Evolutionary conservation across 1,284 basidiomycete species (phyloP).

Genomic region (Omphalotus olearius): DNA sequence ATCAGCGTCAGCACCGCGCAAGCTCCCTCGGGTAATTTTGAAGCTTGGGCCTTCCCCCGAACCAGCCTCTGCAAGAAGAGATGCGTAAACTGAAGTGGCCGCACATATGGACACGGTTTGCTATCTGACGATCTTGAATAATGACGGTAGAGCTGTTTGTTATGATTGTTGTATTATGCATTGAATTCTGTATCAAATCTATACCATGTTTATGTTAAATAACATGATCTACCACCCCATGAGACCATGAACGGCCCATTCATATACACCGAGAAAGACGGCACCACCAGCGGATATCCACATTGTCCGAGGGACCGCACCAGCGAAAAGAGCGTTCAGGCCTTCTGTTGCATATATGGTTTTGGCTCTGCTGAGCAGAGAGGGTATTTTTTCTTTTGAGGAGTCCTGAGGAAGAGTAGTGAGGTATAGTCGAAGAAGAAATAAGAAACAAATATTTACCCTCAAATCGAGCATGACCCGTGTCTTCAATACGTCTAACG

Average conservation of each 20-base stretch:
- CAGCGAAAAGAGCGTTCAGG: constrained; percentile 74
- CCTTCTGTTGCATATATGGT: constrained; percentile 79
- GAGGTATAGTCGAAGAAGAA: background rate
- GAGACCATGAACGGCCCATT: constrained; percentile 49
- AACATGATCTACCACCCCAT: background rate
- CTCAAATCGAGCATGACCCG: constrained; percentile 92
- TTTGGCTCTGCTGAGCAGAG: constrained; percentile 49
- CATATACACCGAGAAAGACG: constrained; percentile 94
- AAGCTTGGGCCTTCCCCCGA: constrained; percentile 36
- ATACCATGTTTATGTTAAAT: no score
- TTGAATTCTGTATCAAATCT: no score
- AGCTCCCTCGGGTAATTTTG: constrained; percentile 52
- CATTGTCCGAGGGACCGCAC: constrained; percentile 86
- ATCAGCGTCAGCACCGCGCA: constrained; percentile 30
- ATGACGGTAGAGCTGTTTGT: no score
- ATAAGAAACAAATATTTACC: constrained; percentile 37
- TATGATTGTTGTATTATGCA: no score
- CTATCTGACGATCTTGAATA: no score
- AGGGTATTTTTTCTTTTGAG: constrained; percentile 16
- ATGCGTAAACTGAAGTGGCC: background rate
- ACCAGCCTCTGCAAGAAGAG: background rate
- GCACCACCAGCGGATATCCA: constrained; percentile 98
- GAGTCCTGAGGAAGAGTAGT: no score
- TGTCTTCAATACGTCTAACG: constrained; percentile 96
- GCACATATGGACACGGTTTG: no score